These are phyloP conservation scores for Candida piceae DNA, from an alignment of 805 yeast species.

Conservation along the genomic window DNA sequence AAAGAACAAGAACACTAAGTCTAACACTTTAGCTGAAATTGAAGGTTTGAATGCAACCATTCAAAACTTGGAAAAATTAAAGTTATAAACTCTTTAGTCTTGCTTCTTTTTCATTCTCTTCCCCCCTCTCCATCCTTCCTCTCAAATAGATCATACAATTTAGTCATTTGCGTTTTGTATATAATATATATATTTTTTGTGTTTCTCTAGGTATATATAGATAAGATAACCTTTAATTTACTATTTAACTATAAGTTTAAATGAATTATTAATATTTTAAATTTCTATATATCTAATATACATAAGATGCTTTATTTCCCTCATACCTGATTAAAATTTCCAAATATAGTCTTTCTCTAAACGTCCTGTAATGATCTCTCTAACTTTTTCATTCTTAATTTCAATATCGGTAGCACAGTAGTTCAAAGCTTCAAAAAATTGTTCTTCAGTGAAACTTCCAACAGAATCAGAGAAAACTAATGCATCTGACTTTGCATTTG, in stretches of 20 bases:
- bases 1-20: slow-evolving; percentile 61
- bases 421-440: slow-evolving; percentile 50
- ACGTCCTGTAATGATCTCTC: slow-evolving; percentile 43
- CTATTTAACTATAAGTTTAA: too few species aligned
- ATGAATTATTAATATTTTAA: too few species aligned
- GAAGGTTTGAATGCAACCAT: slow-evolving; percentile 87
- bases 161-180: too few species aligned
- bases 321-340: slow-evolving; percentile 29
- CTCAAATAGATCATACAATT: too few species aligned
- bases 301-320: neutral
- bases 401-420: slow-evolving; percentile 44
- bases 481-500: slow-evolving; percentile 45
- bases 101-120: neutral
- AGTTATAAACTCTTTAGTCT: slow-evolving; percentile 37
- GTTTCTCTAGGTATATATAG: too few species aligned
- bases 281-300: neutral
- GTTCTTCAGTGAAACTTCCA: slow-evolving; percentile 60
- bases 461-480: slow-evolving; percentile 66
- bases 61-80: slow-evolving; percentile 74
- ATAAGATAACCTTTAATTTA: too few species aligned
- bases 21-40: slow-evolving; percentile 75
- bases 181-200: too few species aligned
- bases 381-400: slow-evolving; percentile 37
- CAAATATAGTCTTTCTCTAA: slow-evolving; percentile 56
- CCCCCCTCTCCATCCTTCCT: too few species aligned